Conservation (phyloP, 169 alveolate genomes). For the Babesia bovis region DNA sequence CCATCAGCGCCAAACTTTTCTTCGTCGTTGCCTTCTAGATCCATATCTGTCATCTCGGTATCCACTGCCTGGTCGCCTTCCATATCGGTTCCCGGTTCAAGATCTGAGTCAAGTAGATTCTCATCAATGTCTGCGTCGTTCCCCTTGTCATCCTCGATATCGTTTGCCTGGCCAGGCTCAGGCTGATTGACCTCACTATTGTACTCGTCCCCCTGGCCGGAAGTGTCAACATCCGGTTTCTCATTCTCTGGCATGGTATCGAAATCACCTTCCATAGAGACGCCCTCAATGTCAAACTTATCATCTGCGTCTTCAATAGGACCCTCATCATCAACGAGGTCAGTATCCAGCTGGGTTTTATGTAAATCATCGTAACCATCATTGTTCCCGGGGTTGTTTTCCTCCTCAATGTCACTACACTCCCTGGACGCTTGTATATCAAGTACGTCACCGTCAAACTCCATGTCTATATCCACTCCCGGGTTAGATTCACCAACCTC, state of each 20-base stretch:
- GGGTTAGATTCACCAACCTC: slow-evolving; percentile 74
- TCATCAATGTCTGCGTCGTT: slow-evolving; percentile 39
- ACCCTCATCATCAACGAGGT: slow-evolving; percentile 67
- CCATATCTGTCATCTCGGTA: slow-evolving; percentile 8
- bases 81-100: slow-evolving; percentile 16
- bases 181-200: slow-evolving; percentile 67
- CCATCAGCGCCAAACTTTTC: slow-evolving; percentile 44
- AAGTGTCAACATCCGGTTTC: neutral
- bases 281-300: slow-evolving; percentile 29
- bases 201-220: slow-evolving; percentile 52
- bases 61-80: slow-evolving; percentile 1
- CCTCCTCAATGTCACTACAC: slow-evolving; percentile 70
- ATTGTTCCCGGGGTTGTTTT: slow-evolving; percentile 59
- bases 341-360: slow-evolving; percentile 54
- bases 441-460: slow-evolving; percentile 68
- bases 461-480: slow-evolving; percentile 68
- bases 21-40: slow-evolving; percentile 17
- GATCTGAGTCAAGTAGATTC: slow-evolving; percentile 2
- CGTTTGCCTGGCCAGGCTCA: slow-evolving; percentile 8
- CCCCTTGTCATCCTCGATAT: slow-evolving; percentile 27
- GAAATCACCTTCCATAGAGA: slow-evolving; percentile 19
- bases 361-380: slow-evolving; percentile 65
- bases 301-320: slow-evolving; percentile 19
- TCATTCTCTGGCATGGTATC: slow-evolving; percentile 43
- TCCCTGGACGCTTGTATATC: slow-evolving; percentile 72